phyloP scores from a whole-genome alignment of 805 yeast genomes.

The Phaffomyces opuntiae region DNA sequence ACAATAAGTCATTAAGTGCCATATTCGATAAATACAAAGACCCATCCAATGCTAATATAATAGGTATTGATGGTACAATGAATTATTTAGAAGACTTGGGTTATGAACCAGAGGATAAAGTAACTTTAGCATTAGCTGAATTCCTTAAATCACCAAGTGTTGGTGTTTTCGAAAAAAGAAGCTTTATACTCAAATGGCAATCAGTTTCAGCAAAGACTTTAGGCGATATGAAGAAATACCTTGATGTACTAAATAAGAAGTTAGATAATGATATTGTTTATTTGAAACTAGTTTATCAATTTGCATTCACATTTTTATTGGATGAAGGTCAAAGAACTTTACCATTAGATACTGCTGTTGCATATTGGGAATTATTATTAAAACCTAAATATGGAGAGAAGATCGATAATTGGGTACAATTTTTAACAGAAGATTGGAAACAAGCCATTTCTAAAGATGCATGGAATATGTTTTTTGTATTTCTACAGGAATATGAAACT shows the following conservation, averaged over 20 bases:
- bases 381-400: conserved; percentile 23
- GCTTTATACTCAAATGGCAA: conserved; percentile 57
- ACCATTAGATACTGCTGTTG: conserved; percentile 52
- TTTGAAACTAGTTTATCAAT: conserved; percentile 58
- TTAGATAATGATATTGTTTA: conserved; percentile 32
- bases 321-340: conserved; percentile 55
- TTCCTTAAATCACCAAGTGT: conserved; percentile 58
- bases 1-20: conserved; percentile 9
- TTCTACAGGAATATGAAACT: conserved; percentile 42
- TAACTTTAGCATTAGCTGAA: conserved; percentile 63
- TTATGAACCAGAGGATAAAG: conserved; percentile 67
- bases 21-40: conserved; percentile 22
- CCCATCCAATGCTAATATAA: conserved; percentile 22
- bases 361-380: conserved; percentile 73
- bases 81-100: conserved; percentile 58
- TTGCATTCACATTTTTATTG: conserved; percentile 59
- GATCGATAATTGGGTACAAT: conserved; percentile 53
- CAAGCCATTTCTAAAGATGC: conserved; percentile 59
- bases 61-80: conserved; percentile 77
- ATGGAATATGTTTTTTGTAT: conserved; percentile 79
- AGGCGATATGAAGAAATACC: conserved; percentile 39
- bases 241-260: conserved; percentile 27
- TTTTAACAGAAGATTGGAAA: conserved; percentile 37
- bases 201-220: conserved; percentile 24
- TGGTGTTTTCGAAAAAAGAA: conserved; percentile 48